phyloP scores from a whole-genome alignment of 1,139 yeast genomes.

The Arxiozyma bovina region DNA sequence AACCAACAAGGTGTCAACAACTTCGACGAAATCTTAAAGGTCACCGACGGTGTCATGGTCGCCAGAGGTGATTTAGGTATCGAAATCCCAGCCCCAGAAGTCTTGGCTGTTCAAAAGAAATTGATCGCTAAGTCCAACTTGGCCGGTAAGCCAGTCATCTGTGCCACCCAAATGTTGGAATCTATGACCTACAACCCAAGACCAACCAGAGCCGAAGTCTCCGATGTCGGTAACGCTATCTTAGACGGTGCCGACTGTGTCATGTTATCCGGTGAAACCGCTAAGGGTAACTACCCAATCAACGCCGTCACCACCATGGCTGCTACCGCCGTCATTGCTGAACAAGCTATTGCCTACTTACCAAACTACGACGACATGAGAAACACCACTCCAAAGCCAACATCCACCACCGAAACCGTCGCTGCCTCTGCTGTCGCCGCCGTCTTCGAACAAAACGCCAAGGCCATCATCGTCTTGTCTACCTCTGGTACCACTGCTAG shows the following conservation, averaged over 20 bases:
- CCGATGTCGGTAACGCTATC: slow-evolving; percentile 98
- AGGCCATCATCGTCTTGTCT: slow-evolving; percentile 92
- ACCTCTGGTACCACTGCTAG: slow-evolving; percentile 95
- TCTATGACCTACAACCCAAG: slow-evolving; percentile 99
- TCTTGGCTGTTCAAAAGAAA: slow-evolving; percentile 96
- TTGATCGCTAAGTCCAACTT: slow-evolving; percentile 97
- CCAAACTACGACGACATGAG: slow-evolving; percentile 85
- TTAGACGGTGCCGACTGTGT: slow-evolving; percentile 99
- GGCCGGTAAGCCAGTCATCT: slow-evolving; percentile 98
- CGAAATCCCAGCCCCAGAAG: slow-evolving; percentile 99
- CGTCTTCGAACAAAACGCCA: slow-evolving; percentile 90
- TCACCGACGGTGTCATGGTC: slow-evolving; percentile 99
- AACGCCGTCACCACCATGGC: slow-evolving; percentile 99
- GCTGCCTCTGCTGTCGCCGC: slow-evolving; percentile 97
- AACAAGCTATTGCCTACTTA: slow-evolving; percentile 88
- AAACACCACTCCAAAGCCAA: slow-evolving; percentile 76
- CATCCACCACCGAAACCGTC: slow-evolving; percentile 91
- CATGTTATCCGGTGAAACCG: slow-evolving; percentile 99
- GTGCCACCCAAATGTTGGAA: slow-evolving; percentile 99
- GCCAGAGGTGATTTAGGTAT: slow-evolving; percentile 99
- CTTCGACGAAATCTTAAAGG: slow-evolving; percentile 88
- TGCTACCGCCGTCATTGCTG: slow-evolving; percentile 93
- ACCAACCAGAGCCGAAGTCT: slow-evolving; percentile 99
- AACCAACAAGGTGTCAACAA: slow-evolving; percentile 99
- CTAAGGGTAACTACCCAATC: slow-evolving; percentile 96